A percentile compares a stretch with the other conserved stretches of the same genome.
Conservation (phyloP, 495 filamentous ascomycete genomes). For the Aspergillus sclerotioniger region DNA sequence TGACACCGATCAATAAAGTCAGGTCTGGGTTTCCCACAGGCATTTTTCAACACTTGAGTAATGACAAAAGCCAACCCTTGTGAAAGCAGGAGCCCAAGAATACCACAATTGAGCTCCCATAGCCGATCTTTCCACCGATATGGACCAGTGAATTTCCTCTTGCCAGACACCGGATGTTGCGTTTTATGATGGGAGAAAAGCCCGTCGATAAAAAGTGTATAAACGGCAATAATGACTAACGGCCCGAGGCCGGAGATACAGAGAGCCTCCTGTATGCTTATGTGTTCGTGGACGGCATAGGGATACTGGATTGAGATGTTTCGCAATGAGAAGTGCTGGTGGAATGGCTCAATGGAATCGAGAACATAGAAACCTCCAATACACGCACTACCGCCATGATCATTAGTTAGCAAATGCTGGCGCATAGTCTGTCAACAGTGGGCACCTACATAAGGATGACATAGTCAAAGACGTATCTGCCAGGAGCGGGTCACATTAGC, state of each 20-base stretch:
- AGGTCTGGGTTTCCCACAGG: slow-evolving; percentile 80
- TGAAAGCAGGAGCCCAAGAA: slow-evolving; percentile 69
- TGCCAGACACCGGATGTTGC: slow-evolving; percentile 32
- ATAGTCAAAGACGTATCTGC: slow-evolving; percentile 68
- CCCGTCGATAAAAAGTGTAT: slow-evolving; percentile 72
- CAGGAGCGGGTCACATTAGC: slow-evolving; percentile 1
- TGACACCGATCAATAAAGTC: slow-evolving; percentile 73
- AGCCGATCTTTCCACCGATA: slow-evolving; percentile 64
- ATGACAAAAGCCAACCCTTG: slow-evolving; percentile 69
- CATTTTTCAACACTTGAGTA: slow-evolving; percentile 80
- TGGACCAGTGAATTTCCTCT: slow-evolving; percentile 59
- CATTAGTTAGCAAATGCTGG: slow-evolving; percentile 40
- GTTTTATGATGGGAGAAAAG: slow-evolving; percentile 62
- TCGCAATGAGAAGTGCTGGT: slow-evolving; percentile 58
- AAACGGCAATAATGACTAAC: slow-evolving; percentile 63
- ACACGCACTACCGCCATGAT: slow-evolving; percentile 43
- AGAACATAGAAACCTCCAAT: slow-evolving; percentile 54
- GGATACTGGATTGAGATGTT: slow-evolving; percentile 69
- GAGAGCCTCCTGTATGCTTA: slow-evolving; percentile 57
- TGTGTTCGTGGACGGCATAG: slow-evolving; percentile 69
- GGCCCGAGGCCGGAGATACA: slow-evolving; percentile 59
- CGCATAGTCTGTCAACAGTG: slow-evolving; percentile 20
- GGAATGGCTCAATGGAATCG: slow-evolving; percentile 54
- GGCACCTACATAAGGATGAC: slow-evolving; percentile 59
- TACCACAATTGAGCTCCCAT: slow-evolving; percentile 82